Base-by-base conservation (phyloP, 106 monocot genomes). In the Iris macrosiphon region DNA sequence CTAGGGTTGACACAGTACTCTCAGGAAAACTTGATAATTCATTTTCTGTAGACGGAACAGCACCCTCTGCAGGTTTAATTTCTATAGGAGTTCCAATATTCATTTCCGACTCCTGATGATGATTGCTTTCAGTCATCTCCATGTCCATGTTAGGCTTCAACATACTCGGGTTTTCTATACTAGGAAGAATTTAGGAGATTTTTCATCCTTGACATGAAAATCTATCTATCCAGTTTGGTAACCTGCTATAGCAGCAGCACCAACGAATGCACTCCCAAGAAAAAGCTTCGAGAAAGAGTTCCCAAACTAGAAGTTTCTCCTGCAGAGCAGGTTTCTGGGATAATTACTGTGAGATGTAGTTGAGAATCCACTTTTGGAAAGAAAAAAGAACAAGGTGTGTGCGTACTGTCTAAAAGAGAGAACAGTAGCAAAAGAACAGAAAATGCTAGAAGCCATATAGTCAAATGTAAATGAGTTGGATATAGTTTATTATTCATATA, bases 151-250 rank as follows among this genome's bases (percentile, higher is more conserved):
- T 53, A 17, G 69, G 57, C 18, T 61, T 71, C 54, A 45, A 23
- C 27, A 35, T 37, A 52, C 15, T 62, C 29, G 7, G 40, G 4
- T 47, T 60, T 57, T 71, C 57, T 11, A 57, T 41, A 68, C 25
- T 52, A 52, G 28, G 59, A 58, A 44, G 31, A 68, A 42, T 31
- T 27, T 34, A 52, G 64, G 51, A 34, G 63, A 30, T 60, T 56
- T 63, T 16, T 57, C 61, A 37, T 76, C 61, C 55, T 56, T 74
- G 21, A 59, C 17, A 60, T 30, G 20, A 63, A 63, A 18, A 59
- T 67, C 60, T 42, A 81, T 45, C 35, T 74, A 77, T 3, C 77
- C 86, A 56, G 63, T 45, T 55, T 74, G 70, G 47, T 87, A 74
- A 46, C 77, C 76, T 57, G 64, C 77, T 26, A 74, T 33, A 22